phyloP scores from a whole-genome alignment of 768 basidiomycete species.

The Melanogaster broomeanus region DNA sequence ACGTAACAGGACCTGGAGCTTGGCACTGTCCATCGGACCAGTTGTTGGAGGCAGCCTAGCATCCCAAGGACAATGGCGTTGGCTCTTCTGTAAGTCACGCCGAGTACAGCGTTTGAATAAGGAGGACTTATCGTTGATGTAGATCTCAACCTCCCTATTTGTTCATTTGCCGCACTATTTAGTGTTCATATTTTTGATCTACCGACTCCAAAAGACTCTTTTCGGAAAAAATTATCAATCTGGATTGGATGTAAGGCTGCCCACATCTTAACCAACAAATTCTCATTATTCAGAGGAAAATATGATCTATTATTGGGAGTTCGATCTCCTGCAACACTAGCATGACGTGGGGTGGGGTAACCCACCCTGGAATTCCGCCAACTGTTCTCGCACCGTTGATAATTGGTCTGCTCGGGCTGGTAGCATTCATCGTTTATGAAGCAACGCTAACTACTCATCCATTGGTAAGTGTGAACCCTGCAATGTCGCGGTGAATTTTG shows the following conservation, averaged over 20 bases:
- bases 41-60: conserved; percentile 39
- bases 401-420: conserved; percentile 41
- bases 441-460: conserved; percentile 26
- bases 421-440: conserved; percentile 43
- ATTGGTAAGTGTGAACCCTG: conserved; percentile 22
- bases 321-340: conserved; percentile 39
- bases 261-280: not conserved
- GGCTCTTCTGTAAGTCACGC: conserved; percentile 43
- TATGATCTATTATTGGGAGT: conserved; percentile 37
- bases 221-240: conserved; percentile 38
- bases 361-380: conserved; percentile 41
- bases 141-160: conserved; percentile 46
- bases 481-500: not conserved
- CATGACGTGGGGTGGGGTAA: conserved; percentile 50
- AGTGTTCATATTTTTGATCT: conserved; percentile 35
- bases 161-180: conserved; percentile 28
- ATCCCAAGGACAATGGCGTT: conserved; percentile 36
- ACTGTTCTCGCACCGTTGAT: conserved; percentile 44
- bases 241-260: conserved; percentile 45
- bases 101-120: not conserved
- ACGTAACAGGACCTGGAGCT: conserved; percentile 31
- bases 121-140: not conserved
- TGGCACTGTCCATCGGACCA: conserved; percentile 38
- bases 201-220: conserved; percentile 32
- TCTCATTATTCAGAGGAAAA: conserved; percentile 40